Base-by-base conservation (phyloP, 1,284 basidiomycete genomes). In the Ceratobasidium sp. region DNA sequence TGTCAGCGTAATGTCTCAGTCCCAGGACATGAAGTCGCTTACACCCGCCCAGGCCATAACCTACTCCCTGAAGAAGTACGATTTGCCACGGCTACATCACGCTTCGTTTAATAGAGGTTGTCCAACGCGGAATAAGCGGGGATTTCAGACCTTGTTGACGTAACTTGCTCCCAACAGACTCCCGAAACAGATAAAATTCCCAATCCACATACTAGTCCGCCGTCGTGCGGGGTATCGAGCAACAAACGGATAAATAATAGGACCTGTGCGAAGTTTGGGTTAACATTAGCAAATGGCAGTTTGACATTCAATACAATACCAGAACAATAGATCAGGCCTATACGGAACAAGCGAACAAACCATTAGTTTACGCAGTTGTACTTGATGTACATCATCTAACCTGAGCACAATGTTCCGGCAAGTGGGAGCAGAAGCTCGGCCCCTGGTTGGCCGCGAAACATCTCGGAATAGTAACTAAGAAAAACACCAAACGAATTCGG, bases 1-100 rank as follows among this genome's bases (percentile, higher is more conserved):
- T 14, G 50, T 69, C 28, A 41, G 23, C 21, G 36, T 23, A 45
- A n/a, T n/a, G n/a, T n/a, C 46, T 21, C 21, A 71, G 14, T 32
- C 23, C 28, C 2, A 21, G 36, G 5, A 21, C 23, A 23, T 46
- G 36, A 23, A 26, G 18, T 10, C 50, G 36, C 79, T 73, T 76
- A 83, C 80, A 76, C 34, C 80, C 81, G 6, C 82, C 82, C 45
- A 83, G 71, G 4, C 79, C 80, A 72, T 83, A 84, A 2, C 83
- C 60, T 4, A 81, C 76, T 21, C 82, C 83, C 77, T 84, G 82
- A 1, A 83, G 75, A 30, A 78, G 72, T 14, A 84, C 67, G 0
- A 84, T 77, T 6, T 78, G 72, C 48, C 74, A 74, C 1, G 82
- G 77, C 82, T 82, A 59, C 18, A 50, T 8, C 9, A n/a, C 48